These are phyloP conservation scores for Sergeia podlipaevii DNA, from an alignment of 208 protist genomes.

Conservation along the genomic window DNA sequence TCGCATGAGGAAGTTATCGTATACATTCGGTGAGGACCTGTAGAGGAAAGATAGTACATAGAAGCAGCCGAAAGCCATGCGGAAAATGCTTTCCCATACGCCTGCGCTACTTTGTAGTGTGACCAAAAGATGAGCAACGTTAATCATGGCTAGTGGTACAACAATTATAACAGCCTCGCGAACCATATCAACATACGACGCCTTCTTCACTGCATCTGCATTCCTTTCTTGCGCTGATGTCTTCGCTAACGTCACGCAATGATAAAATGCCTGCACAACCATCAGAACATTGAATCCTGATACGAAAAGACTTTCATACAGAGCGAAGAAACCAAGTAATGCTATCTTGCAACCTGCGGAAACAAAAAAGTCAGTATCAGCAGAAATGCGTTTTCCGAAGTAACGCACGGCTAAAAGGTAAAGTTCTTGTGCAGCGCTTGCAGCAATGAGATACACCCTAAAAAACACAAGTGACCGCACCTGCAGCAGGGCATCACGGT, in stretches of 20 bases:
- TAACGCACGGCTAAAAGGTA: conserved; percentile 24
- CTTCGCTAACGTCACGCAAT: conserved; percentile 33
- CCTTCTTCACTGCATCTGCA: conserved; percentile 25
- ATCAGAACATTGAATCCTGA: conserved; percentile 55
- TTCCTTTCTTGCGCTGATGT: conserved; percentile 34
- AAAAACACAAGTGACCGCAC: conserved; percentile 75
- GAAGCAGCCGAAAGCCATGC: conserved; percentile 42
- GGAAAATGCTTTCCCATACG: conserved; percentile 37
- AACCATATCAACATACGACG: conserved; percentile 63
- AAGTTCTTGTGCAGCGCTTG: conserved; percentile 51
- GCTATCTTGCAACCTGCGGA: conserved; percentile 27
- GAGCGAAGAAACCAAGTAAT: conserved; percentile 54
- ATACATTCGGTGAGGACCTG: conserved; percentile 71
- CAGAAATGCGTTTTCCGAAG: not conserved
- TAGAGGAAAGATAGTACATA: conserved; percentile 75
- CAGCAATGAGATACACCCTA: conserved; percentile 65
- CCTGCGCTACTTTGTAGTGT: not conserved
- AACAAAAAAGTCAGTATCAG: conserved; percentile 13
- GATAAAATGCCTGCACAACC: conserved; percentile 60
- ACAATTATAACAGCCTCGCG: conserved; percentile 45
- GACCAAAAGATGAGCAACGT: conserved; percentile 1
- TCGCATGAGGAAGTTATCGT: conserved; percentile 66
- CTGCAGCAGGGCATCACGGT: conserved; percentile 53
- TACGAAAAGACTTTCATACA: conserved; percentile 55
- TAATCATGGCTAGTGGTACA: conserved; percentile 18